A percentile compares a stretch with the other conserved stretches of the same genome.
phyloP scores from a whole-genome alignment of 495 filamentous ascomycete genomes.

The Wilcoxina mikolae region DNA sequence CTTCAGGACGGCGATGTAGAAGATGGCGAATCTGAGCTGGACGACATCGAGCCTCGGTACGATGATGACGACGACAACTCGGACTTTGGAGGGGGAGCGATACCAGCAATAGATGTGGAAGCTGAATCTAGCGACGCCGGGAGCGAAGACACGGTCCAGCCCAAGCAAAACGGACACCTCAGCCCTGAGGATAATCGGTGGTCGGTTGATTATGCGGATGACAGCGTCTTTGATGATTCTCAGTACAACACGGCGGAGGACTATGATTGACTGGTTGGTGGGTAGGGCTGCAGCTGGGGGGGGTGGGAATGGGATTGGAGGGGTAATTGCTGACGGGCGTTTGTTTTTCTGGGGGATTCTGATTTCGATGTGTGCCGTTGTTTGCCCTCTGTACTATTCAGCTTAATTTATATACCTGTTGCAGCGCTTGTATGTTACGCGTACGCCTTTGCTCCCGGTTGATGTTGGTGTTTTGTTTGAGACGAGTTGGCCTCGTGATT shows the following conservation, averaged over 20 bases:
- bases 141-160: slow-evolving; percentile 5
- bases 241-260: slow-evolving; percentile 11
- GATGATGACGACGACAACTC: neutral
- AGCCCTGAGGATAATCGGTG: neutral
- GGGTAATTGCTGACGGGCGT: too few relatives aligned
- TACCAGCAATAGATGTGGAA: neutral
- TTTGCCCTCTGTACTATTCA: too few relatives aligned
- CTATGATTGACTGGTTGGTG: slow-evolving; percentile 9
- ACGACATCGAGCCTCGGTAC: neutral
- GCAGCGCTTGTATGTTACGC: too few relatives aligned
- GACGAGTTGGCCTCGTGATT: too few relatives aligned
- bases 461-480: too few relatives aligned
- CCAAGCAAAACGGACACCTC: neutral
- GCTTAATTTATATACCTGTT: too few relatives aligned
- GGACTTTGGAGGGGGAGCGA: neutral
- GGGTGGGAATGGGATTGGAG: too few relatives aligned
- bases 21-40: neutral
- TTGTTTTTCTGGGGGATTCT: too few relatives aligned
- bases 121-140: neutral
- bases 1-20: slow-evolving; percentile 6
- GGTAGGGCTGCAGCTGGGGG: too few relatives aligned
- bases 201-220: neutral
- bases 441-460: too few relatives aligned
- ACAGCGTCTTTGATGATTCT: slow-evolving; percentile 5
- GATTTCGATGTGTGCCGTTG: too few relatives aligned